A percentile compares a stretch with the other conserved stretches of the same genome.
Evolutionary conservation across 208 protist species (phyloP).

Genomic region (Crithidia expoeki): DNA sequence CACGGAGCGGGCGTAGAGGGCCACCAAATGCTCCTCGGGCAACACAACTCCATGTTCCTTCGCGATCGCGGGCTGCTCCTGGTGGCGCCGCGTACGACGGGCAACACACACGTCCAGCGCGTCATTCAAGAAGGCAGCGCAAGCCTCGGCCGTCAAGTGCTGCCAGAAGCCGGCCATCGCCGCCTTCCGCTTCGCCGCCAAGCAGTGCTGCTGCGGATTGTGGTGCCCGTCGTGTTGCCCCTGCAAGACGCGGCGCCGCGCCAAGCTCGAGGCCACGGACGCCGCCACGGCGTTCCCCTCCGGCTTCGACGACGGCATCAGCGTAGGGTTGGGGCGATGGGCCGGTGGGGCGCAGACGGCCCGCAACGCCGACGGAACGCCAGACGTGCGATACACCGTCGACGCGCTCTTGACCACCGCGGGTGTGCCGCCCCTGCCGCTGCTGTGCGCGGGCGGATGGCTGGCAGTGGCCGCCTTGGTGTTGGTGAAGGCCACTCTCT

Average conservation of each 20-base stretch:
- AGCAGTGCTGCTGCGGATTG: conserved; percentile 8
- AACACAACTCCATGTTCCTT: conserved; percentile 34
- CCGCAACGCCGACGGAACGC: conserved; percentile 8
- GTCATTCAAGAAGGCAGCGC: conserved; percentile 62
- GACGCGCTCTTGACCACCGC: conserved; percentile 12
- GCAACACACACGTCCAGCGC: conserved; percentile 34
- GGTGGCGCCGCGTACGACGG: conserved; percentile 41
- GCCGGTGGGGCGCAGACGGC: background rate
- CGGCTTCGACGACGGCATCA: background rate
- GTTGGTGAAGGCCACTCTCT: conserved; percentile 7
- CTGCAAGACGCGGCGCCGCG: conserved; percentile 8
- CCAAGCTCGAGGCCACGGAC: conserved; percentile 15
- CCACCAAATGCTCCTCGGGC: conserved; percentile 42
- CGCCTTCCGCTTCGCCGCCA: conserved; percentile 7
- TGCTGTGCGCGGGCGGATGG: background rate
- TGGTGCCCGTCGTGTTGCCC: conserved; percentile 1
- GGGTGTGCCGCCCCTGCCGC: background rate
- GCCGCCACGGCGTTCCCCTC: background rate
- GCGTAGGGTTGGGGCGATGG: background rate
- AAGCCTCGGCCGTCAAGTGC: conserved; percentile 45
- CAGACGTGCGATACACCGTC: conserved; percentile 3
- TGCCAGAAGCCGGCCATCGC: conserved; percentile 38
- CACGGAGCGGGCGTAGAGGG: conserved; percentile 47
- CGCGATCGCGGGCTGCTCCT: conserved; percentile 44
- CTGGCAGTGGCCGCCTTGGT: conserved; percentile 1